Base-by-base conservation (phyloP, 2,329 filamentous ascomycete genomes). In the Cordyceps fumosorosea region DNA sequence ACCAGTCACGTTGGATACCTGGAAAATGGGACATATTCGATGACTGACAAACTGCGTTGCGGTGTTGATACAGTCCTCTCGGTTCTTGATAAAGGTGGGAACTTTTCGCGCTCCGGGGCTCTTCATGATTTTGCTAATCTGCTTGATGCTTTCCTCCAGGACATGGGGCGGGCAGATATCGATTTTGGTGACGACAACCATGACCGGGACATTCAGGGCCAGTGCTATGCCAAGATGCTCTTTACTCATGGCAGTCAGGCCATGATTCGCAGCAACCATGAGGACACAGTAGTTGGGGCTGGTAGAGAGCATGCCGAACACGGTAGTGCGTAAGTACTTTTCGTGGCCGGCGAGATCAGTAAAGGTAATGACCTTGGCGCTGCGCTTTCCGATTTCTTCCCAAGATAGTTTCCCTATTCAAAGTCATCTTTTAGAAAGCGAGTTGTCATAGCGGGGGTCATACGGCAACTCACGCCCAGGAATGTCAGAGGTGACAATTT, bases 231-330 rank as follows among this genome's bases (percentile, higher is more conserved):
- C 95, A 4, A 99, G 79, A 74, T 99, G 95, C 78, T 99, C 95
- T 81, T 96, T 96, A 76, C 91, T 96, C 95, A 98, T 99, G 22
- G 95, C 95, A 53, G 98, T 90, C 52, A 99, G 80, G 3, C 95
- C 95, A 71, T 99, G 98, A 70, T 99, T 99, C 20, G 95, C 95
- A 14, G 95, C 95, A 0, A 99, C 95, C 95, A 99, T 99, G 54
- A 99, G 84, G 32, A 99, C 78, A 73, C 95, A 98, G 78, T 98
- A 99, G 71, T 98, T 96, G 0, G 95, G 95, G 78, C 92, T 96
- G 75, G 91, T 96, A 61, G 91, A 96, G 26, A 99, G 79, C 67
- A 99, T 82, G 2, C 95, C 95, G 71, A 99, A 99, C 29, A 99
- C 93, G 0, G 95, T 99, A 1, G 95, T 99, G 40, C 95, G 86